Evolutionary conservation across 495 filamentous ascomycete genomes (phyloP).

Genomic region (Cudoniella acicularis): DNA sequence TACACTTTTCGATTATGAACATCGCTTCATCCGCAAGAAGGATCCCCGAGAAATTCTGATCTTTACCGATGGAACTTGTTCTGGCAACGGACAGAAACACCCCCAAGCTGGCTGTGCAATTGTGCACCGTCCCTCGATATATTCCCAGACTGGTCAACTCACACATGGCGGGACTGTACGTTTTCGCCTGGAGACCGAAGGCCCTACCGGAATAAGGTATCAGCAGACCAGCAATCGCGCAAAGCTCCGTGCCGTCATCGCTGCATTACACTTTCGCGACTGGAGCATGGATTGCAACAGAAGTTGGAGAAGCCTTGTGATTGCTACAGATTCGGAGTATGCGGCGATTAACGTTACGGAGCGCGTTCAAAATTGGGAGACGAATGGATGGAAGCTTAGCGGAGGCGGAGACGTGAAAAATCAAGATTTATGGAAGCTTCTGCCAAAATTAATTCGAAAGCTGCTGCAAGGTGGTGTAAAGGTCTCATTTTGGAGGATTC

Average conservation of each 20-base stretch:
- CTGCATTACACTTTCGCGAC: constrained; percentile 30
- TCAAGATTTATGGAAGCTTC: constrained; percentile 38
- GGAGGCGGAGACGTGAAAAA: constrained; percentile 31
- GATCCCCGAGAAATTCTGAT: constrained; percentile 32
- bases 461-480: constrained; percentile 19
- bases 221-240: constrained; percentile 41
- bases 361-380: constrained; percentile 38
- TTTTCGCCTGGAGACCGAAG: constrained; percentile 33
- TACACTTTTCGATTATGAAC: background rate
- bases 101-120: constrained; percentile 37
- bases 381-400: constrained; percentile 31
- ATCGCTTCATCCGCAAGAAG: background rate
- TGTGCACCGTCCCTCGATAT: constrained; percentile 16
- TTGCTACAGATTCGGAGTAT: constrained; percentile 47
- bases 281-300: constrained; percentile 30
- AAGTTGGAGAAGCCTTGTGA: constrained; percentile 35
- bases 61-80: constrained; percentile 38
- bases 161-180: background rate
- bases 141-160: background rate
- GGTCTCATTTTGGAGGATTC: constrained; percentile 42
- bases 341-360: constrained; percentile 36
- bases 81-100: constrained; percentile 30
- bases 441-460: constrained; percentile 31
- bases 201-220: constrained; percentile 29
- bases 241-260: constrained; percentile 41